Evolutionary conservation across 129 eudicot genomes (phyloP), one percentile per base, ranked within the genome.

Genomic region (Logfia minima): DNA sequence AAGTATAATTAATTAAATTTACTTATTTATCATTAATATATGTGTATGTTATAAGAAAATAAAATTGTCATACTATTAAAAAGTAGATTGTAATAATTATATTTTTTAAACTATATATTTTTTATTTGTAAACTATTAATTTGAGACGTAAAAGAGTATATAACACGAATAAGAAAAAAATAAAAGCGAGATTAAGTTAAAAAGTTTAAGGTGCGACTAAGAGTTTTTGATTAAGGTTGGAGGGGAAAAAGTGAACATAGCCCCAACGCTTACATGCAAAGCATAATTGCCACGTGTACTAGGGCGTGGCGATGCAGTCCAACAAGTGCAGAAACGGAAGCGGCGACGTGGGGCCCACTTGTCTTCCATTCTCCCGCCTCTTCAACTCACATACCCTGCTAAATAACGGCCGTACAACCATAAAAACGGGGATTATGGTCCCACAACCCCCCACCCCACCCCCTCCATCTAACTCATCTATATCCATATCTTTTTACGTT

Each of bases 361-460:
- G 70, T 66, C 53, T 68, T 77, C 79, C 58, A 83, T 84, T 82
- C 18, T 77, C 82, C 82, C 82, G 82, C 82, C 82, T 79, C 82
- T 69, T 78, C 76, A 59, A 18, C 76, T 80, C 80, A 65, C 79
- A 72, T 64, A 14, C 63, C 34, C 59, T 82, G 64, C 72, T 39
- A 34, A 51, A 32, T 41, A 79, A 70, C 80, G 71, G 85, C 73
- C 81, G 77, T 75, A 81, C 81, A 76, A 70, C 77, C 77, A 75
- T 68, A 51, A 29, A 60, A 63, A 70, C 63, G 28, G 77, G 77
- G 72, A 21, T 0, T 45, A 18, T 14, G 37, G 55, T 32, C 83
- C 83, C 76, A 61, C 29, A 1, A 18, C 60, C 37, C 48, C 45
- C 64, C 64, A 22, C 65, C 65, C 17, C 28, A 22, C 66, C 10